Evolutionary conservation across 768 basidiomycete species (phyloP).

Genomic region (Rubroboletus pulcherrimus): DNA sequence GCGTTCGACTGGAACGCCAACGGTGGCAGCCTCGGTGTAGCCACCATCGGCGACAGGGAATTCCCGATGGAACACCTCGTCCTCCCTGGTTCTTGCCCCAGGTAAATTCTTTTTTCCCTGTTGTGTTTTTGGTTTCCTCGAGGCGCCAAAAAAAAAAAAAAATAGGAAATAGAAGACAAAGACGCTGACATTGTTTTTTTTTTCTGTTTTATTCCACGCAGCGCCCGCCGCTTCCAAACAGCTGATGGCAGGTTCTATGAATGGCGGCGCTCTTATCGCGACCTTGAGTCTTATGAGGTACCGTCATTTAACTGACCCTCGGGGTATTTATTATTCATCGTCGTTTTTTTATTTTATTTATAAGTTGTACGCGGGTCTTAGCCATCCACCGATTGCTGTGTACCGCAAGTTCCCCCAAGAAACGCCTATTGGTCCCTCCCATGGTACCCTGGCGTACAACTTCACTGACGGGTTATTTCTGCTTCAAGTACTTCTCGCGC

Average conservation of each 20-base stretch:
- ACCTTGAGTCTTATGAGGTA: constrained; percentile 60
- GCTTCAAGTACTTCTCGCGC: constrained; percentile 58
- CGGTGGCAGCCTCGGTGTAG: constrained; percentile 36
- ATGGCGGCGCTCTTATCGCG: constrained; percentile 54
- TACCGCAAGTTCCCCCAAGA: constrained; percentile 52
- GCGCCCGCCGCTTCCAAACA: constrained; percentile 58
- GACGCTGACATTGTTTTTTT: neutral
- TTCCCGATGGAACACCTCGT: constrained; percentile 64
- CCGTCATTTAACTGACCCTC: constrained; percentile 17
- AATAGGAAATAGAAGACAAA: neutral
- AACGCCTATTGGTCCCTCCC: constrained; percentile 60
- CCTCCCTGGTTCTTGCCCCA: constrained; percentile 45
- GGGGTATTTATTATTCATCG: neutral
- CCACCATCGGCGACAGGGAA: constrained; percentile 50
- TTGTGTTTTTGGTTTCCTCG: neutral
- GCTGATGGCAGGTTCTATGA: constrained; percentile 58
- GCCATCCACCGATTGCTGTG: constrained; percentile 47
- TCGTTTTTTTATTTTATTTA: neutral
- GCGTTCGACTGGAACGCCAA: constrained; percentile 45
- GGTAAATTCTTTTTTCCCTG: constrained; percentile 33
- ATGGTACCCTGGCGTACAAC: constrained; percentile 60
- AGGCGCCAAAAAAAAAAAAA: neutral
- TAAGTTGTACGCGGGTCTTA: constrained; percentile 48
- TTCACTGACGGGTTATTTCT: constrained; percentile 60
- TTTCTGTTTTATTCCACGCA: constrained; percentile 24